A percentile compares a stretch with the other conserved stretches of the same genome.
These are phyloP conservation scores for Gaeumannomyces sp. DNA, from an alignment of 2,329 filamentous ascomycete species.

Conservation along the genomic window DNA sequence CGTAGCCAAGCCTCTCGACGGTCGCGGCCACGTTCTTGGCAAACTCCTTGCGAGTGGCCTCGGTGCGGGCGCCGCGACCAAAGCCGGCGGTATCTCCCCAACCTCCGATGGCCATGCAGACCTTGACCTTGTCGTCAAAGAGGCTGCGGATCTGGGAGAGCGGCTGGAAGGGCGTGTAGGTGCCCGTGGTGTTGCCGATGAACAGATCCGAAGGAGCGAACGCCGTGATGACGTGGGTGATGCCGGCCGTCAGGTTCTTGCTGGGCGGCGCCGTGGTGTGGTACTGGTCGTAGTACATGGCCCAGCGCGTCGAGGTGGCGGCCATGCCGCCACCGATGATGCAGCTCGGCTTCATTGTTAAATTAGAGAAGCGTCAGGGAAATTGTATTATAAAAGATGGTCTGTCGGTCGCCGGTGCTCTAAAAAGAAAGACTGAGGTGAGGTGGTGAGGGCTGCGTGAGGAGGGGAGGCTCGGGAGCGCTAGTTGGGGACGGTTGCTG, in stretches of 20 bases:
- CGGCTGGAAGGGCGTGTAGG: conserved; percentile 47
- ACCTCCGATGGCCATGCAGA: conserved; percentile 60
- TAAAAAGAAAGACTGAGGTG: conserved; percentile 8
- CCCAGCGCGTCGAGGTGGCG: conserved; percentile 8
- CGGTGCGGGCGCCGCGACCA: conserved; percentile 38
- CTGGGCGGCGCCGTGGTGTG: conserved; percentile 12
- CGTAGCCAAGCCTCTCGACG: conserved; percentile 48
- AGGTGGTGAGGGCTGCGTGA: conserved; percentile 2
- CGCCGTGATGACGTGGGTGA: conserved; percentile 50
- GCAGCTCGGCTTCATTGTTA: conserved; percentile 3
- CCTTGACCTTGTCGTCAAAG: conserved; percentile 47
- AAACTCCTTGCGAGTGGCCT: conserved; percentile 41
- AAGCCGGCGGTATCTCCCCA: conserved; percentile 59
- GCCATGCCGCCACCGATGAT: conserved; percentile 2
- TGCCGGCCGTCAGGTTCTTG: conserved; percentile 16
- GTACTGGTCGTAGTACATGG: conserved; percentile 14
- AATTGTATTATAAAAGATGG: background rate
- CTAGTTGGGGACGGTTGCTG: background rate
- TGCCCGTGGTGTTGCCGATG: conserved; percentile 28
- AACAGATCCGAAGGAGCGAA: conserved; percentile 48
- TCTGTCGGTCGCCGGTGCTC: background rate
- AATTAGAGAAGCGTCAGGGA: background rate
- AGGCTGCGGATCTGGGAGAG: conserved; percentile 43
- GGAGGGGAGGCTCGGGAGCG: background rate
- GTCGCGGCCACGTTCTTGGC: conserved; percentile 52